Percentiles rank a stretch among this genome's conserved stretches.
Conservation (phyloP, 768 basidiomycete genomes). For the Candolleomyces eurysporus region DNA sequence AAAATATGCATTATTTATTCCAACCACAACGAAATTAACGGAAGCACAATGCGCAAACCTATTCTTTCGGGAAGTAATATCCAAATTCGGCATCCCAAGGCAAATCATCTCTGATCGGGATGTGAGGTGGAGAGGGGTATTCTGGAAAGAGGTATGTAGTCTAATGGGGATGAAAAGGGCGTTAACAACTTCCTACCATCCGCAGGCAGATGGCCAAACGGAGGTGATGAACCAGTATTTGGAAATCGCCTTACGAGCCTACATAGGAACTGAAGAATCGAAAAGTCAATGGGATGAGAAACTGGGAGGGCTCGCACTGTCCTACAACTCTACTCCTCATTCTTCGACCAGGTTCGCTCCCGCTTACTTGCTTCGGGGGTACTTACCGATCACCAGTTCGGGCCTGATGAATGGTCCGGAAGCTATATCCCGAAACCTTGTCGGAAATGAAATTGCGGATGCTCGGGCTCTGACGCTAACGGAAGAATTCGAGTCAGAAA, state of each 20-base stretch:
- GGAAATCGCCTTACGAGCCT: neutral
- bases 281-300: neutral
- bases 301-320: neutral
- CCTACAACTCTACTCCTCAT: neutral
- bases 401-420: neutral
- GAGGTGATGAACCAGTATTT: no score
- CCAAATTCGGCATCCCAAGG: neutral
- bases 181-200: no score
- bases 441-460: neutral
- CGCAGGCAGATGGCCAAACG: no score
- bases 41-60: neutral
- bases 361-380: neutral
- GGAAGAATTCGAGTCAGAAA: neutral
- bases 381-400: neutral
- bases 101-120: neutral
- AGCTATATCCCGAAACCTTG: neutral
- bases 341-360: neutral
- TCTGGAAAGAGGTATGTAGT: no score
- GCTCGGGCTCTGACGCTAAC: neutral
- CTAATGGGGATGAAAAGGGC: no score
- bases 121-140: neutral
- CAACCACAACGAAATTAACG: neutral
- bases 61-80: neutral
- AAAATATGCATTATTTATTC: neutral
- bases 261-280: neutral